Conservation (phyloP, 306 rosid genomes). For the Acacia acuminata region DNA sequence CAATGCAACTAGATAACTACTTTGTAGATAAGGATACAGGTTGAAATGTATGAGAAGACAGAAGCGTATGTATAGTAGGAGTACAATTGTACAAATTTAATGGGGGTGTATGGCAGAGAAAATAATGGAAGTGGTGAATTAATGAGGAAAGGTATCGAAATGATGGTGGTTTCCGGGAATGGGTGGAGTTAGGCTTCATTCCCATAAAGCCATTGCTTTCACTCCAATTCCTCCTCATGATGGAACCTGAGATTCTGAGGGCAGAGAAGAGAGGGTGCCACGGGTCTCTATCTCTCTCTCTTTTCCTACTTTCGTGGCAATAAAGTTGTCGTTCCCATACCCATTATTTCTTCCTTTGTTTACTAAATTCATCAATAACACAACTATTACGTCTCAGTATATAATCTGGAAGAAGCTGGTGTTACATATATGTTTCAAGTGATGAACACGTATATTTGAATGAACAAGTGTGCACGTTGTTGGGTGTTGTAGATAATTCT, state of each 20-base stretch:
- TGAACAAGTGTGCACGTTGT: background rate
- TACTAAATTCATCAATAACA: conserved; percentile 17
- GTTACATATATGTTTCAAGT: background rate
- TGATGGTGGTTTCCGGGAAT: conserved; percentile 41
- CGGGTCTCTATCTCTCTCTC: conserved; percentile 39
- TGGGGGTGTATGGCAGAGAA: no score
- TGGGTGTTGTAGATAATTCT: conserved; percentile 49
- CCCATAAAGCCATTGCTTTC: conserved; percentile 42
- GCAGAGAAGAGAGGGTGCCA: conserved; percentile 37
- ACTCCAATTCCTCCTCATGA: conserved; percentile 32
- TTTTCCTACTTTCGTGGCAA: conserved; percentile 38
- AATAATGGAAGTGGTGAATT: background rate
- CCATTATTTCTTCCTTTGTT: conserved; percentile 41
- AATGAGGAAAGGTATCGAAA: conserved; percentile 45
- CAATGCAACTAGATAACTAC: background rate
- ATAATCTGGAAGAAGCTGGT: no score
- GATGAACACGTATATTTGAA: background rate
- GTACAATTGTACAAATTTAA: background rate
- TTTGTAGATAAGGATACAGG: no score
- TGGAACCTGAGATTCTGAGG: conserved; percentile 21
- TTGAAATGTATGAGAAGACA: no score
- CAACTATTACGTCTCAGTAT: background rate
- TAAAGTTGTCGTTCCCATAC: conserved; percentile 37
- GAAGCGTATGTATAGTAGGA: no score
- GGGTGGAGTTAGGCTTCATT: conserved; percentile 54